Base-by-base conservation (phyloP, 768 basidiomycete species). In the Calocybe gangraenosa region DNA sequence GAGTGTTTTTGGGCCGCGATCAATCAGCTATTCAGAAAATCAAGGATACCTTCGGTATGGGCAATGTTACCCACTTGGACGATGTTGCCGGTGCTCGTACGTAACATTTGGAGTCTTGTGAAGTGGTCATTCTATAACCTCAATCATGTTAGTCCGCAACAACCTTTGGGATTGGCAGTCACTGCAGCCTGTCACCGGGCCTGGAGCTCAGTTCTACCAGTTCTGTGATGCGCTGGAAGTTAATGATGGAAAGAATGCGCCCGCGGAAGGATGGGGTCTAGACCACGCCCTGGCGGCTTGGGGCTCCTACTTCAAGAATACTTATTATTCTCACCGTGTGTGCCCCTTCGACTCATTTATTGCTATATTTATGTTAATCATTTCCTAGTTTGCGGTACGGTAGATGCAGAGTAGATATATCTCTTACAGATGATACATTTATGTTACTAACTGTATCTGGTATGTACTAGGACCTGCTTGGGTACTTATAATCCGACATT, bases 221-320 rank as follows among this genome's bases (percentile, higher is more conserved):
- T 86, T 84, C 58, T 84, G 83, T 47, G 81, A 86, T 54, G 81
- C 81, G 0, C 64, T 86, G 0, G 82, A 86, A 58, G 78, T 82
- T 15, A 79, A 81, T 54, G 54, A 80, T 48, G 79, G 79, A 5
- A 63, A 66, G 8, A 67, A 53, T 40, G 81, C 81, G 1, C 68
- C 73, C 13, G 63, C 68, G 0, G 50, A 56, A 1, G 83, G 84
- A 4, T 84, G 79, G 76, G 84, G 84, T 15, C 65, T 84, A 10
- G 68, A 78, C 2, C 67, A 82, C 48, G 81, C 84, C 6, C 64
- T 86, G 14, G 23, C 62, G 11, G 71, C 84, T 0, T 86, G 84
- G 84, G 73, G 76, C 11, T 60, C 65, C 1, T 83, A 73, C 56
- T 86, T 77, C 73, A 73, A 69, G 20, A 64, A 59, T 2, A 69